Evolutionary conservation across 495 filamentous ascomycete genomes (phyloP).

Genomic region (Neurospora cerealis): DNA sequence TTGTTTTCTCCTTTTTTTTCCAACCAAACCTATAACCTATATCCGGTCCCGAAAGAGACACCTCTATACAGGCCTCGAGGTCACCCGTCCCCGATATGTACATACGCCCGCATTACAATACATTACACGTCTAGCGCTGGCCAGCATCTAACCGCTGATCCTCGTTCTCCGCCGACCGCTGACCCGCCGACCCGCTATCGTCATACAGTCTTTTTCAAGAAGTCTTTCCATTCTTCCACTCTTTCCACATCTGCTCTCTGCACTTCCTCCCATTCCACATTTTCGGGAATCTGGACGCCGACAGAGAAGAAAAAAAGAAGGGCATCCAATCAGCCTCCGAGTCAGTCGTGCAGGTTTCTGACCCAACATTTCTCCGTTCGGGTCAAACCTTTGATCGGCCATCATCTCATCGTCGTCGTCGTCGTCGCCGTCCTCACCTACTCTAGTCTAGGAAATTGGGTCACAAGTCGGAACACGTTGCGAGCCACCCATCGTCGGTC

Average conservation of each 20-base stretch:
- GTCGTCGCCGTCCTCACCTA: neutral
- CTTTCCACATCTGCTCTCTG: neutral
- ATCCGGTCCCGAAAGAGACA: neutral
- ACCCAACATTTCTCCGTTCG: neutral
- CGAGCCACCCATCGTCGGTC: neutral
- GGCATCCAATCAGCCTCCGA: neutral
- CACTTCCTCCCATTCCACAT: neutral
- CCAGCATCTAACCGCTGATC: neutral
- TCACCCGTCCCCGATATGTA: neutral
- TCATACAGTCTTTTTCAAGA: neutral
- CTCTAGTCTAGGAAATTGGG: neutral
- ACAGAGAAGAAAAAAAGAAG: neutral
- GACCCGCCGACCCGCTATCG: neutral
- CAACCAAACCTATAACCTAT: neutral
- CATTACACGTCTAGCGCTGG: neutral
- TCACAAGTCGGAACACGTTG: neutral
- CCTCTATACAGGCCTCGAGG: neutral
- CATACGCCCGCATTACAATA: neutral
- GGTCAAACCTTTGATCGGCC: neutral
- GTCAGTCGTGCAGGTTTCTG: neutral
- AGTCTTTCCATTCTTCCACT: neutral
- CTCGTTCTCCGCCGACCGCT: neutral
- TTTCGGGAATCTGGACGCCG: neutral
- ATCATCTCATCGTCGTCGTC: neutral
- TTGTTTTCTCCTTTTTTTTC: neutral